phyloP scores from a whole-genome alignment of 371 early-diverging fungal genomes.

The Nematocida sp. region DNA sequence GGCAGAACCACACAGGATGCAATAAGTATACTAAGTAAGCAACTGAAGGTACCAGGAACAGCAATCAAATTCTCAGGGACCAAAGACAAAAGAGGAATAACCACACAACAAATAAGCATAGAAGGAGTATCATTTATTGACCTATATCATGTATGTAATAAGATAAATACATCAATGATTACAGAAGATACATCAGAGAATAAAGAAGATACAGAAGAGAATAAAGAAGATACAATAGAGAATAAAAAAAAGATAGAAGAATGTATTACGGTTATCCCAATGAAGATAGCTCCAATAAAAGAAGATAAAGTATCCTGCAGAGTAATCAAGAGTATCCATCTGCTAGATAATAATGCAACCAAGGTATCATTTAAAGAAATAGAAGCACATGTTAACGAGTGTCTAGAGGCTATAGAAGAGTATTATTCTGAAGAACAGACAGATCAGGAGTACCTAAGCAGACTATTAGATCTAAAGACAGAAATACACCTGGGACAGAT shows the following conservation, averaged over 20 bases:
- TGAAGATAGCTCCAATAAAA: not conserved
- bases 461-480: not conserved
- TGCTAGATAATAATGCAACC: too few species aligned
- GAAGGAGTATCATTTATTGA: slow-evolving; percentile 39
- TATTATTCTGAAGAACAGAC: not conserved
- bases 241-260: not conserved
- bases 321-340: too few species aligned
- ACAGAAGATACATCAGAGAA: not conserved
- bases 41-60: slow-evolving; percentile 53
- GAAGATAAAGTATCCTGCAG: not conserved
- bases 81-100: slow-evolving; percentile 91
- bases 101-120: slow-evolving; percentile 77
- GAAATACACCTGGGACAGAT: not conserved
- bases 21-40: slow-evolving; percentile 35
- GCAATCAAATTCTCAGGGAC: slow-evolving; percentile 81
- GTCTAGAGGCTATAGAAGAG: not conserved
- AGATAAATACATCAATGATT: not conserved
- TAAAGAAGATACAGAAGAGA: not conserved
- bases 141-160: slow-evolving; percentile 40
- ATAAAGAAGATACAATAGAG: not conserved
- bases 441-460: slow-evolving; percentile 13
- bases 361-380: not conserved
- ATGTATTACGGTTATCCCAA: not conserved
- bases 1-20: slow-evolving; percentile 56
- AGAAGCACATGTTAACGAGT: not conserved